These are phyloP conservation scores for Clonostachys byssicola DNA, from an alignment of 2,329 filamentous ascomycete species.

Conservation along the genomic window DNA sequence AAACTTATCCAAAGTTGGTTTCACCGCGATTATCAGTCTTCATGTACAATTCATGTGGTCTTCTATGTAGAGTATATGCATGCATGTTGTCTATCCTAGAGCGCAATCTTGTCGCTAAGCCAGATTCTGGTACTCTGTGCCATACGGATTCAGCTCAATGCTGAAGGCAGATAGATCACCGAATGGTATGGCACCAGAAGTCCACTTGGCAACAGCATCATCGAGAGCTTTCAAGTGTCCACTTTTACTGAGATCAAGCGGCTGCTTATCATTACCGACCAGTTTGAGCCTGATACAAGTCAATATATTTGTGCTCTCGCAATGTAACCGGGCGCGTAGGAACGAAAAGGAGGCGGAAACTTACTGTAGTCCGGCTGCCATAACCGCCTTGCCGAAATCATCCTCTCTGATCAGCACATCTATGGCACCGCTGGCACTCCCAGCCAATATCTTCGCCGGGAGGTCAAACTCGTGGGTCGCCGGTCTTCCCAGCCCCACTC, in stretches of 20 bases:
- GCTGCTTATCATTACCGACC: conserved; percentile 1
- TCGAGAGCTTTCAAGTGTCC: background rate
- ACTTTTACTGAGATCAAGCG: background rate
- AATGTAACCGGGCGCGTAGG: background rate
- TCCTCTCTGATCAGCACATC: background rate
- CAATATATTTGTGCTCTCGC: background rate
- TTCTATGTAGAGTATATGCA: too few species aligned
- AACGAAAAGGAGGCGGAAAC: background rate
- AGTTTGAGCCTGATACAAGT: background rate
- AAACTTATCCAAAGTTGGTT: too few species aligned
- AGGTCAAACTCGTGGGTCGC: conserved; percentile 23
- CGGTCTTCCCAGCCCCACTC: conserved; percentile 49
- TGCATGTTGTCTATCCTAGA: too few species aligned
- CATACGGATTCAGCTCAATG: too few species aligned
- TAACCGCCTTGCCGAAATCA: background rate
- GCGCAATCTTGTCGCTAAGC: too few species aligned
- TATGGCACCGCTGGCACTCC: conserved; percentile 8
- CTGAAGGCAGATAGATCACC: too few species aligned
- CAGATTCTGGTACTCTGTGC: too few species aligned
- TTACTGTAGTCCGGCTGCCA: background rate
- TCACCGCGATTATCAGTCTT: too few species aligned
- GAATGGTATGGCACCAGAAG: too few species aligned
- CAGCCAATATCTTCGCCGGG: conserved; percentile 16
- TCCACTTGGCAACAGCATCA: too few species aligned
- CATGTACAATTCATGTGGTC: too few species aligned